These are phyloP conservation scores for Didymella sp. DNA, from an alignment of 2,329 filamentous ascomycete genomes.

Conservation along the genomic window DNA sequence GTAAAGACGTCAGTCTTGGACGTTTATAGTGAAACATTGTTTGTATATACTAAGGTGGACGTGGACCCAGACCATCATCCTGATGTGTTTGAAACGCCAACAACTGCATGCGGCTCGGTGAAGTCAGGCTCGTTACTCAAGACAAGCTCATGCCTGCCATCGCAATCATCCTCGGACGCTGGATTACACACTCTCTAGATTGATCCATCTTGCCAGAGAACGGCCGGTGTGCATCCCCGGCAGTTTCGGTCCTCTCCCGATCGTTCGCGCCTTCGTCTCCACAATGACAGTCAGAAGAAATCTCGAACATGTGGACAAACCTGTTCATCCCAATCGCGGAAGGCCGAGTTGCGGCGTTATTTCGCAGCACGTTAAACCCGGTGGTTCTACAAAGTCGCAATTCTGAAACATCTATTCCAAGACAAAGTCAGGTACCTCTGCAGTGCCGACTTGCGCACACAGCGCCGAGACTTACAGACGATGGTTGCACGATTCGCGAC, in stretches of 20 bases:
- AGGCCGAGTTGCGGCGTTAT: constrained; percentile 9
- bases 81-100: constrained; percentile 8
- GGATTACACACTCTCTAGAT: constrained; percentile 2
- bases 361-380: constrained; percentile 11
- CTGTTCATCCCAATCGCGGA: constrained; percentile 4
- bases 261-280: constrained; percentile 1
- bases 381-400: constrained; percentile 10
- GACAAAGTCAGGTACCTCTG: not conserved
- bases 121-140: not conserved
- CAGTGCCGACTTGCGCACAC: not conserved
- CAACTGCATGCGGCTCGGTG: not conserved
- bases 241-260: constrained; percentile 5
- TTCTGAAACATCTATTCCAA: constrained; percentile 13
- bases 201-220: not conserved
- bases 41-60: not conserved
- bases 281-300: not conserved
- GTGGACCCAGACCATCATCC: not conserved
- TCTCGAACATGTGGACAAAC: constrained; percentile 9
- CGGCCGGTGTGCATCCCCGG: not conserved
- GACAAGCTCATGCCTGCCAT: constrained; percentile 16
- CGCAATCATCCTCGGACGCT: constrained; percentile 14
- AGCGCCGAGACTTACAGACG: not conserved
- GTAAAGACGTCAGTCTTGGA: not conserved
- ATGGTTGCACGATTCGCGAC: not conserved
- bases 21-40: not conserved